phyloP scores from a whole-genome alignment of 208 protist genomes.

The Herpetomonas samuelpessoai region DNA sequence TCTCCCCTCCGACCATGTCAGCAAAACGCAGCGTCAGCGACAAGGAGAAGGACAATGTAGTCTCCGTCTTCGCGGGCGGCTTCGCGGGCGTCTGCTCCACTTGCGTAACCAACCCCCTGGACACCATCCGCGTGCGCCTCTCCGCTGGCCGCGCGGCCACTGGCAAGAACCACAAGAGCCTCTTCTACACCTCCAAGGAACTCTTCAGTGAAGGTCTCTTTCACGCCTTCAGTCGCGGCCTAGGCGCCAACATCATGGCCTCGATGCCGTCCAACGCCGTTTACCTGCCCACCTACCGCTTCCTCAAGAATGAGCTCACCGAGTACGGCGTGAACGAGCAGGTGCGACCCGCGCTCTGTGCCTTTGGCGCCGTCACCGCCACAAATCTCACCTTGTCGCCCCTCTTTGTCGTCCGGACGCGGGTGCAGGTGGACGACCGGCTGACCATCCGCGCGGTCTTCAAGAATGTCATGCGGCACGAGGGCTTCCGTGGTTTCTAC shows the following conservation, averaged over 20 bases:
- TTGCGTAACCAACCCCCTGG: conserved; percentile 85
- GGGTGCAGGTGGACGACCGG: conserved; percentile 79
- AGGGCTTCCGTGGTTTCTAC: conserved; percentile 80
- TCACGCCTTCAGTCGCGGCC: conserved; percentile 77
- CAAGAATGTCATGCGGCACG: conserved; percentile 54
- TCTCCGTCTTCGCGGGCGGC: conserved; percentile 73
- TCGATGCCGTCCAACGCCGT: conserved; percentile 88
- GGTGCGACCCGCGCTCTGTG: conserved; percentile 48
- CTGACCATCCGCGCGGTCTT: conserved; percentile 78
- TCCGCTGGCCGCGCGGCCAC: conserved; percentile 65
- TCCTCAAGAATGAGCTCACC: conserved; percentile 56
- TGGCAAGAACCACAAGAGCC: conserved; percentile 78
- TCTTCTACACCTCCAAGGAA: conserved; percentile 53
- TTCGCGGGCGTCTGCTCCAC: conserved; percentile 90
- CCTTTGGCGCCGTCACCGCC: conserved; percentile 69
- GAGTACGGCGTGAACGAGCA: conserved; percentile 43
- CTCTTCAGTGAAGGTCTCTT: conserved; percentile 63
- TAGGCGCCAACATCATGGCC: conserved; percentile 85
- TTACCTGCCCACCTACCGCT: conserved; percentile 82
- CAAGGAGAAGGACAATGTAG: conserved; percentile 43
- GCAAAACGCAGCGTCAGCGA: conserved; percentile 1
- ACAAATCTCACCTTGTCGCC: conserved; percentile 78
- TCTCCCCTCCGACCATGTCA: too few relatives aligned
- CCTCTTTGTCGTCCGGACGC: conserved; percentile 86
- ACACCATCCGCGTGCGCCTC: conserved; percentile 86